Evolutionary conservation across 352 stramenopile species (phyloP).

Genomic region (Thraustochytrium sp.): DNA sequence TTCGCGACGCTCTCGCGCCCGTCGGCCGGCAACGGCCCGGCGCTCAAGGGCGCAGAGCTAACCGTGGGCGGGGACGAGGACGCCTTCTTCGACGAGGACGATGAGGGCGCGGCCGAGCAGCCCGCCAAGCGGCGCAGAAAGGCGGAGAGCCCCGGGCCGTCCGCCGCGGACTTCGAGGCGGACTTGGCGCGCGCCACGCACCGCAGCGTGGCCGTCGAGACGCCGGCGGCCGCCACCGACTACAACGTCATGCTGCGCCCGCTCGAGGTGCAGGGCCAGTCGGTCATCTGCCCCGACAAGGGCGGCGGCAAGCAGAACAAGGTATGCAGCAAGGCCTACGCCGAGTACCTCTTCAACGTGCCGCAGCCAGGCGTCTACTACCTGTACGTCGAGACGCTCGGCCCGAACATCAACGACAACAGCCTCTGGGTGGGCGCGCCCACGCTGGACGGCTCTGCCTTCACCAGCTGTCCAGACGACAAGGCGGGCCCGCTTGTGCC

Average conservation of each 20-base stretch:
- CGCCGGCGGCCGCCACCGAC: neutral
- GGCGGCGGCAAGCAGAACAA: conserved; percentile 43
- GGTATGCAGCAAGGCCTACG: conserved; percentile 35
- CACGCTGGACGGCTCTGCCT: neutral
- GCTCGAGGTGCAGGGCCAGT: neutral
- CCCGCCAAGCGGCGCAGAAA: neutral
- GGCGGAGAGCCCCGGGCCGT: neutral
- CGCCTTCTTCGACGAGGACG: neutral
- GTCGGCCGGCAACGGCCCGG: neutral
- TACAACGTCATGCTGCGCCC: conserved; percentile 22
- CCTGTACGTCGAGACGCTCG: conserved; percentile 41
- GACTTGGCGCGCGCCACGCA: neutral
- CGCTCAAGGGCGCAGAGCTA: neutral
- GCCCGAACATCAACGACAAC: conserved; percentile 45
- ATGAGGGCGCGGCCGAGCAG: neutral
- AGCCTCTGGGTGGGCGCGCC: conserved; percentile 39
- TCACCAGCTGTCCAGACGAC: neutral
- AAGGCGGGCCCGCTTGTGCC: conserved; percentile 38
- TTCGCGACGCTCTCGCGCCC: neutral
- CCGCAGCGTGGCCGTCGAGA: neutral
- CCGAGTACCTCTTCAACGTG: conserved; percentile 38
- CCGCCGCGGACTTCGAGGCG: neutral
- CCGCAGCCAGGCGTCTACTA: conserved; percentile 2
- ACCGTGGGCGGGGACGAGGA: neutral
- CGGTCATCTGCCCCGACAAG: conserved; percentile 27